These are phyloP conservation scores for Mariannaea elegans DNA, from an alignment of 2,329 filamentous ascomycete species.

Conservation along the genomic window DNA sequence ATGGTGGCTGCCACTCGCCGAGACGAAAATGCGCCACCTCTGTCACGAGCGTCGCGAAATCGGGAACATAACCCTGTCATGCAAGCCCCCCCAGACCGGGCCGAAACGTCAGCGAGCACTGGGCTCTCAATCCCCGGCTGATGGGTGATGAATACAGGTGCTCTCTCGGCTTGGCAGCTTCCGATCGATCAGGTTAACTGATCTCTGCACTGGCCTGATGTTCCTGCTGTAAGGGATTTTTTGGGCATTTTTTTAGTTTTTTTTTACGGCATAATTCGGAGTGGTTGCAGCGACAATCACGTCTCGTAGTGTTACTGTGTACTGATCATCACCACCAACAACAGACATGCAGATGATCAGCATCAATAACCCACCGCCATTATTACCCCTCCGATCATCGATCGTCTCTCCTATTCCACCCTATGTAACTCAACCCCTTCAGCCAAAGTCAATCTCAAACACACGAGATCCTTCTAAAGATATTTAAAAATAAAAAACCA, in stretches of 20 bases:
- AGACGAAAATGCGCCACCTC: conserved; percentile 15
- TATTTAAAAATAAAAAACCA: too few species aligned
- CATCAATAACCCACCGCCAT: not conserved
- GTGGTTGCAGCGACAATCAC: too few species aligned
- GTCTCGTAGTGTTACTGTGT: not conserved
- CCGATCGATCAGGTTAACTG: too few species aligned
- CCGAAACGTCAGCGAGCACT: conserved; percentile 37
- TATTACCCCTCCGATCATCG: not conserved
- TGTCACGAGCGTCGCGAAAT: conserved; percentile 33
- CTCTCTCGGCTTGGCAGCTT: not conserved
- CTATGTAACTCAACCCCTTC: not conserved
- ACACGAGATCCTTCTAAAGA: not conserved
- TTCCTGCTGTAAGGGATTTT: too few species aligned
- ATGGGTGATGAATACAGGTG: too few species aligned
- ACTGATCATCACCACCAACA: not conserved
- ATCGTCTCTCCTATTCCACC: not conserved
- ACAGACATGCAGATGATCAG: not conserved
- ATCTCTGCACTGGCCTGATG: too few species aligned
- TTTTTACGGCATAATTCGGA: too few species aligned
- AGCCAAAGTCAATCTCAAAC: not conserved
- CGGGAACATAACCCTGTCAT: conserved; percentile 23
- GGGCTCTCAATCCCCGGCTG: not conserved
- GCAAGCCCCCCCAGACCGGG: conserved; percentile 32
- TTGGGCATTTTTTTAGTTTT: too few species aligned
- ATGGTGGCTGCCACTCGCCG: not conserved